Evolutionary conservation across 139 green algal genomes (phyloP).

Genomic region (Klebsormidium nitens): DNA sequence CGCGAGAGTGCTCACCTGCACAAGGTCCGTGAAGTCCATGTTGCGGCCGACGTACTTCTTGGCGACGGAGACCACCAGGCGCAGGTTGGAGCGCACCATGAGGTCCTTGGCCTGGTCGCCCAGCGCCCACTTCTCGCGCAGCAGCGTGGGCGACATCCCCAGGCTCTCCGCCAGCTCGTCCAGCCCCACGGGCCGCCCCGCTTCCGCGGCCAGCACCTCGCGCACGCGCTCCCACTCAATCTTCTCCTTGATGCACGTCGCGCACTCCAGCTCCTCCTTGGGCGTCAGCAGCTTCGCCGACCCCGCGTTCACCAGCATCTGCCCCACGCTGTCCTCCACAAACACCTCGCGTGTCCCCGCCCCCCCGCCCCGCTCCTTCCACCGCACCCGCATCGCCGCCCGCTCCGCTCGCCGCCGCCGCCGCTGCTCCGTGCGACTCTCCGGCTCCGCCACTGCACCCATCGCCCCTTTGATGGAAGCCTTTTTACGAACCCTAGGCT

Average conservation of each 20-base stretch:
- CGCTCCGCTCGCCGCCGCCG: too few species aligned
- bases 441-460: too few species aligned
- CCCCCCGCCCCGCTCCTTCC: too few species aligned
- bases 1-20: constrained; percentile 58
- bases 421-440: too few species aligned
- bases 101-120: constrained; percentile 58
- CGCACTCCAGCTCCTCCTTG: constrained; percentile 71
- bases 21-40: constrained; percentile 58
- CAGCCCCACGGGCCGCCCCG: constrained; percentile 47
- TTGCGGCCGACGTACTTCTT: constrained; percentile 69
- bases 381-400: too few species aligned
- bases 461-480: too few species aligned
- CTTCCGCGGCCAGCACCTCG: constrained; percentile 30
- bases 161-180: constrained; percentile 55
- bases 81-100: constrained; percentile 89
- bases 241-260: constrained; percentile 52
- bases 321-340: constrained; percentile 5
- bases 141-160: constrained; percentile 38
- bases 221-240: constrained; percentile 51
- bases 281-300: constrained; percentile 50
- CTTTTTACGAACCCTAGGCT: too few species aligned
- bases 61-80: constrained; percentile 86
- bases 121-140: constrained; percentile 24
- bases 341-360: too few species aligned
- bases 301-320: constrained; percentile 22